Percentiles rank a stretch among this genome's conserved stretches.
Evolutionary conservation across 1,139 yeast genomes (phyloP).

Genomic region (Candida sp.): DNA sequence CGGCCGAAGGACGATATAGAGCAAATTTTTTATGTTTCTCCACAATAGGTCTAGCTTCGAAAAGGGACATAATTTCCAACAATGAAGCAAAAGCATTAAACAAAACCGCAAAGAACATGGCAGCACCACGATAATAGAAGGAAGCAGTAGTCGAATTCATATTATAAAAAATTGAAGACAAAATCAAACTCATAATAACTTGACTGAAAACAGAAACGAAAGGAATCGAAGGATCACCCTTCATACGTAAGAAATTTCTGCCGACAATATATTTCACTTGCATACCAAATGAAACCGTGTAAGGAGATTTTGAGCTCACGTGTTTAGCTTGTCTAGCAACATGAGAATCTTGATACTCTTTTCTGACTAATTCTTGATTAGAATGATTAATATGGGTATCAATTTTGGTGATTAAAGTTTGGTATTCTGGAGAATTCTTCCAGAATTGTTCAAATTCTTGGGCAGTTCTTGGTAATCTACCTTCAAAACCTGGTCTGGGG

Average conservation of each 20-base stretch:
- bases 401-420: conserved; percentile 12
- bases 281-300: conserved; percentile 30
- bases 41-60: conserved; percentile 55
- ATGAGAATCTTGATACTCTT: conserved; percentile 19
- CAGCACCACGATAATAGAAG: conserved; percentile 55
- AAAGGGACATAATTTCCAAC: conserved; percentile 55
- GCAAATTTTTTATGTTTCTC: conserved; percentile 63
- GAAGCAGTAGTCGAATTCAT: conserved; percentile 45
- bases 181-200: conserved; percentile 26
- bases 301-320: conserved; percentile 23
- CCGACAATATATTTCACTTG: conserved; percentile 27
- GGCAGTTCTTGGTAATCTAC: conserved; percentile 23
- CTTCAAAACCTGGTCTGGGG: conserved; percentile 45
- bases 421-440: conserved; percentile 19
- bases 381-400: conserved; percentile 12
- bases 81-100: conserved; percentile 56
- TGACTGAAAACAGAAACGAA: conserved; percentile 23
- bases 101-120: conserved; percentile 53
- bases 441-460: conserved; percentile 22
- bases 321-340: conserved; percentile 26
- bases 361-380: conserved; percentile 5
- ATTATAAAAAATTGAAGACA: conserved; percentile 52
- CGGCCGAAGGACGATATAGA: conserved; percentile 66
- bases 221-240: conserved; percentile 29
- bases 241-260: conserved; percentile 22